Percentiles rank a stretch among this genome's conserved stretches.
These are phyloP conservation scores for Citeromyces siamensis DNA, from an alignment of 1,139 yeast genomes.

Conservation along the genomic window DNA sequence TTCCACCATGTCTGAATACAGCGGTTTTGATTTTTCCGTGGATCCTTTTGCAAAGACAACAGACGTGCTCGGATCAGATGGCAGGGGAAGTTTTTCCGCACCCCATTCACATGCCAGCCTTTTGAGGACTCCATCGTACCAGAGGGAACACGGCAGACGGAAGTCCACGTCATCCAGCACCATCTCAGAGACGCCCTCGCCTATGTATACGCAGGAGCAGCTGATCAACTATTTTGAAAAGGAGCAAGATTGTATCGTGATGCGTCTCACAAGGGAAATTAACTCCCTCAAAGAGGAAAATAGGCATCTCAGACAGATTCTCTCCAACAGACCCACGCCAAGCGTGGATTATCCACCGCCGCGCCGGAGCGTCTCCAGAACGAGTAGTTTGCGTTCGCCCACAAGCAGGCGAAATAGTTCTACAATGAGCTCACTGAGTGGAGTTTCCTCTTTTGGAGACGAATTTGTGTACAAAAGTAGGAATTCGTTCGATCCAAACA, in stretches of 20 bases:
- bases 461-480: no score
- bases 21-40: background rate
- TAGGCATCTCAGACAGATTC: conserved; percentile 18
- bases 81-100: background rate
- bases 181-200: background rate
- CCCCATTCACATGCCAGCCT: background rate
- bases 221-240: conserved; percentile 53
- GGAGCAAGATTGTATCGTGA: conserved; percentile 57
- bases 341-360: background rate
- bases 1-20: no score
- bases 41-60: background rate
- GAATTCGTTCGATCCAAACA: no score
- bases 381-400: background rate
- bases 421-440: no score
- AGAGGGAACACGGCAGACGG: background rate
- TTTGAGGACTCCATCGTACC: background rate
- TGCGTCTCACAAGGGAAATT: conserved; percentile 45
- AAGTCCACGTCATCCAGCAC: background rate
- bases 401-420: background rate
- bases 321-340: conserved; percentile 6
- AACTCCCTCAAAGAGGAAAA: conserved; percentile 39
- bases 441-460: no score
- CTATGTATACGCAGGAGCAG: conserved; percentile 21
- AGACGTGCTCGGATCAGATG: background rate
- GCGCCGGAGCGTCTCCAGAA: background rate